Conservation (phyloP, 441 rosid genomes). For the Populus hybrid region DNA sequence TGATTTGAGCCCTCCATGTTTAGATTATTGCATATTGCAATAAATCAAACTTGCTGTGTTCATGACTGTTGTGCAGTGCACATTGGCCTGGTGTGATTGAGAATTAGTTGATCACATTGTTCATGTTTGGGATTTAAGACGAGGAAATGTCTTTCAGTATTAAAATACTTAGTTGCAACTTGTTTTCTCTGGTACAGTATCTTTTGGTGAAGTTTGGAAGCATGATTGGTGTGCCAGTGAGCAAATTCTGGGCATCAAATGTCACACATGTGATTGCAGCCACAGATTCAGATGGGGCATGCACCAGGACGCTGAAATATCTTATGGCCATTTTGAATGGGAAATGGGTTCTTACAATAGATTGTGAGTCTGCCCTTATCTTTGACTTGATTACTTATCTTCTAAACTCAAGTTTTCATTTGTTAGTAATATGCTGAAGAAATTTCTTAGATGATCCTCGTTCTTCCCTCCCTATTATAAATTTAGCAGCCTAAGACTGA, state of each 20-base stretch:
- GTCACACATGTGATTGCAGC: constrained; percentile 90
- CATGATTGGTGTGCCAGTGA: constrained; percentile 49
- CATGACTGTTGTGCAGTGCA: neutral
- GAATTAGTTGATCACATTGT: no score
- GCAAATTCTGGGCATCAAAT: constrained; percentile 67
- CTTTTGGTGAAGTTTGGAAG: constrained; percentile 56
- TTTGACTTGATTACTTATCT: neutral
- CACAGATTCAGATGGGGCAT: constrained; percentile 62
- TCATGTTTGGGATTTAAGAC: no score
- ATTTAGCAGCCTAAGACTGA: neutral
- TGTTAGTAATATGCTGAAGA: neutral
- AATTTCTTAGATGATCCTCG: neutral
- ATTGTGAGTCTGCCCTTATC: constrained; percentile 49
- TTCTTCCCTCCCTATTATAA: neutral
- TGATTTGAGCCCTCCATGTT: neutral
- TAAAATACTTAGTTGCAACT: constrained; percentile 5
- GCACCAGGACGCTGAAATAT: constrained; percentile 75
- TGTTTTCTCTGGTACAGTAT: constrained; percentile 33
- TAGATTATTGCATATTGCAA: neutral
- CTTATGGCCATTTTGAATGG: constrained; percentile 84
- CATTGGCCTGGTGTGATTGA: no score
- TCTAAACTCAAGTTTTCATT: neutral
- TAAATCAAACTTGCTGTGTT: neutral
- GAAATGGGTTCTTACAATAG: constrained; percentile 70
- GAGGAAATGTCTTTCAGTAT: neutral